Conservation (phyloP, 2,329 filamentous ascomycete genomes). For the Penicillium nordicum region DNA sequence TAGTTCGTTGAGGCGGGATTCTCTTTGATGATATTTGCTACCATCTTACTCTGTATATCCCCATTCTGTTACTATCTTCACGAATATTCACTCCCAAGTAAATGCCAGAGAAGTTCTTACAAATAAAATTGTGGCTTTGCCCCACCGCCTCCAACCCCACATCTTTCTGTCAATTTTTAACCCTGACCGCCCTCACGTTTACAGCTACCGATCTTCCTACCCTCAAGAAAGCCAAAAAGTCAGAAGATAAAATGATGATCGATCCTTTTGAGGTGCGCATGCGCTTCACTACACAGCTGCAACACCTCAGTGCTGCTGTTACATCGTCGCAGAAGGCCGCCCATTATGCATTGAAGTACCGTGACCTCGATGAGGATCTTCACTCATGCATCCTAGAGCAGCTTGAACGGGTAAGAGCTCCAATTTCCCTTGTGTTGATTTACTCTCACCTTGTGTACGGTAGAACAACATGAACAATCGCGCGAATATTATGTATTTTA, state of each 20-base stretch:
- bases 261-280: conserved; percentile 98
- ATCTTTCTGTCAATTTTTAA: not conserved
- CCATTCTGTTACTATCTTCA: not conserved
- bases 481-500: conserved; percentile 99
- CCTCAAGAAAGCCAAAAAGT: not conserved
- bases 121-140: not conserved
- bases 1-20: conserved; percentile 32
- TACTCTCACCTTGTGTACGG: not conserved
- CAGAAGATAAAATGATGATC: conserved; percentile 51
- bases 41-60: not conserved
- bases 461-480: conserved; percentile 93
- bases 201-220: not conserved
- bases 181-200: conserved; percentile 3
- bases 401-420: conserved; percentile 66
- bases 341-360: conserved; percentile 89
- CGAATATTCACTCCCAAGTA: not conserved
- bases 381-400: conserved; percentile 97
- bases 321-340: conserved; percentile 88
- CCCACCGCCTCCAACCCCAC: not conserved
- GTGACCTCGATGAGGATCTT: conserved; percentile 92
- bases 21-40: conserved; percentile 23
- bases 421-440: not conserved
- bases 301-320: conserved; percentile 86
- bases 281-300: conserved; percentile 86
- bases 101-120: not conserved